These are phyloP conservation scores for Aspergillus fischeri DNA, from an alignment of 2,329 filamentous ascomycete genomes.

Conservation along the genomic window DNA sequence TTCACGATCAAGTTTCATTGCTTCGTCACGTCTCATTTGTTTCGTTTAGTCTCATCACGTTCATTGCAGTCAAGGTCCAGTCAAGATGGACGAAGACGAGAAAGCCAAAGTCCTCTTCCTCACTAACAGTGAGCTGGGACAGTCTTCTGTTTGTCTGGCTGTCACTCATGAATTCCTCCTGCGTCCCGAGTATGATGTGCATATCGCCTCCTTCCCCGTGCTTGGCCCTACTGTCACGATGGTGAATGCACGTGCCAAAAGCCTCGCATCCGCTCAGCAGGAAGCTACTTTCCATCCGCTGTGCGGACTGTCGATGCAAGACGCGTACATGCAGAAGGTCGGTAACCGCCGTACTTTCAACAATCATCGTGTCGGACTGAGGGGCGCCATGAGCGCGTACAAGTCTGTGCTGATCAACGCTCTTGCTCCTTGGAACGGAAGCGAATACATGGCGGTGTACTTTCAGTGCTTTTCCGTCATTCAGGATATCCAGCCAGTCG, in stretches of 20 bases:
- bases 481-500: slow-evolving; percentile 28
- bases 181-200: slow-evolving; percentile 32
- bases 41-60: not conserved
- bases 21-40: not conserved
- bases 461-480: slow-evolving; percentile 31
- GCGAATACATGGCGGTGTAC: slow-evolving; percentile 38
- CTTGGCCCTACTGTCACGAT: slow-evolving; percentile 23
- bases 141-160: slow-evolving; percentile 41
- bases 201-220: slow-evolving; percentile 38
- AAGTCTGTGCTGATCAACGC: slow-evolving; percentile 7
- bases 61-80: not conserved
- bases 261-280: slow-evolving; percentile 1
- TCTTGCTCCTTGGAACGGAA: slow-evolving; percentile 26
- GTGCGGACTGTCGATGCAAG: slow-evolving; percentile 15
- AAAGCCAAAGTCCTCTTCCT: slow-evolving; percentile 34
- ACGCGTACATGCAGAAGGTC: slow-evolving; percentile 9
- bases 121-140: slow-evolving; percentile 40
- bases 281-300: slow-evolving; percentile 24
- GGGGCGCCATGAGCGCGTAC: slow-evolving; percentile 24
- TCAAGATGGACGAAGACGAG: slow-evolving; percentile 7
- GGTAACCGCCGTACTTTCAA: slow-evolving; percentile 1
- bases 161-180: slow-evolving; percentile 34
- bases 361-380: slow-evolving; percentile 21
- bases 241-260: slow-evolving; percentile 14
- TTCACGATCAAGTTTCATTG: not conserved